Percentiles rank a stretch among this genome's conserved stretches.
phyloP scores from a whole-genome alignment of 208 protist species.

The Acanthamoeba royreba region DNA sequence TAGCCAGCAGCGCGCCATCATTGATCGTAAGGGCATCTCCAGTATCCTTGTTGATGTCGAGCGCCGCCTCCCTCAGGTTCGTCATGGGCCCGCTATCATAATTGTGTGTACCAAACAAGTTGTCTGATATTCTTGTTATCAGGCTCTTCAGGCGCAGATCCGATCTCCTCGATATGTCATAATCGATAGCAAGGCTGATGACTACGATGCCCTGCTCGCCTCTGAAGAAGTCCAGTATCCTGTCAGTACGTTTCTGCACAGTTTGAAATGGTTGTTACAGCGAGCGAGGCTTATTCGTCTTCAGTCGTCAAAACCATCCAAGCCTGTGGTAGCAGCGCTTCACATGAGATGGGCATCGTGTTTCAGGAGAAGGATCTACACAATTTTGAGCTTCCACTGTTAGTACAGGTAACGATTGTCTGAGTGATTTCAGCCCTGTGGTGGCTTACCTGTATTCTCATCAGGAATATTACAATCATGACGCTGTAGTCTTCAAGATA shows the following conservation, averaged over 20 bases:
- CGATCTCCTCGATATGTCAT: neutral
- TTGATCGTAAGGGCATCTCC: slow-evolving; percentile 3
- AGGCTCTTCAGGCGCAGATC: neutral
- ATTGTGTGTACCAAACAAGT: too few relatives aligned
- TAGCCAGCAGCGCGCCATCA: slow-evolving; percentile 10
- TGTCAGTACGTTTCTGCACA: neutral
- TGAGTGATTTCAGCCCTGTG: neutral
- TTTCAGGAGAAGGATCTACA: slow-evolving; percentile 49
- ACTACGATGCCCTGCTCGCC: neutral
- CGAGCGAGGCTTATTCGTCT: too few relatives aligned
- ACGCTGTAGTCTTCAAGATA: slow-evolving; percentile 65
- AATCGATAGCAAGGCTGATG: neutral
- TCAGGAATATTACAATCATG: slow-evolving; percentile 63
- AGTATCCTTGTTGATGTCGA: neutral
- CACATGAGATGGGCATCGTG: slow-evolving; percentile 60
- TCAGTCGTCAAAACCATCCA: slow-evolving; percentile 62
- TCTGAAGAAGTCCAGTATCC: neutral
- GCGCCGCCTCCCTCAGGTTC: neutral
- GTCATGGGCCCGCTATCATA: too few relatives aligned
- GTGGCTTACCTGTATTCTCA: neutral
- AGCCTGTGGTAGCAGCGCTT: slow-evolving; percentile 57
- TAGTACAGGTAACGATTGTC: slow-evolving; percentile 11
- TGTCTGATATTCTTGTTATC: neutral
- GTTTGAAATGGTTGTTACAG: neutral
- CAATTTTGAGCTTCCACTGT: neutral